Evolutionary conservation across 2,329 filamentous ascomycete species (phyloP).

Genomic region (Cucurbitaria berberidis): DNA sequence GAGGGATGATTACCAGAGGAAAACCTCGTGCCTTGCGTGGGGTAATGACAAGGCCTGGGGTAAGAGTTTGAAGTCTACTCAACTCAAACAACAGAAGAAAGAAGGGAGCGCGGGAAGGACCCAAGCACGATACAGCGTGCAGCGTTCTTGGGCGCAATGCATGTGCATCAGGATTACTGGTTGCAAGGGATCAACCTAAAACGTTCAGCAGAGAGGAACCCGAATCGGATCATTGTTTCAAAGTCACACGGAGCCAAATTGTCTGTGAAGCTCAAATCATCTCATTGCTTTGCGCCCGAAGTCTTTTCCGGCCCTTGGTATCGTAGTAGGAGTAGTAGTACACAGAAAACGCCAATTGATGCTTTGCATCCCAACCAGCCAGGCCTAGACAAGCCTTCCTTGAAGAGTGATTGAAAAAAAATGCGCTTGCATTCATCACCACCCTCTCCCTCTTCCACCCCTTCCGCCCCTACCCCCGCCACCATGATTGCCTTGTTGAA

Average conservation of each 20-base stretch:
- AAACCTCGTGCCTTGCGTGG: not conserved
- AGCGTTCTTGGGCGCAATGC: not conserved
- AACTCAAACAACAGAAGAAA: not conserved
- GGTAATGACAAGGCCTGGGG: not conserved
- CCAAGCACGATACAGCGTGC: not conserved
- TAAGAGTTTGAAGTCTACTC: not conserved
- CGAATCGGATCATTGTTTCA: not conserved
- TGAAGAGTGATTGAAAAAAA: not conserved
- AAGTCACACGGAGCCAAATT: not conserved
- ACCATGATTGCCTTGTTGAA: slow-evolving; percentile 39
- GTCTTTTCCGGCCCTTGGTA: slow-evolving; percentile 23
- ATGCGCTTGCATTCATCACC: slow-evolving; percentile 11
- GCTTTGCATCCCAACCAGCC: slow-evolving; percentile 2
- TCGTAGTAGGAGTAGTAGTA: slow-evolving; percentile 28
- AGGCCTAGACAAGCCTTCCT: not conserved
- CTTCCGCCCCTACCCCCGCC: slow-evolving; percentile 35
- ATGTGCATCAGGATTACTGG: not conserved
- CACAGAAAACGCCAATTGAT: slow-evolving; percentile 26
- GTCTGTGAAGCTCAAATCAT: slow-evolving; percentile 10
- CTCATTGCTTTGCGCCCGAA: slow-evolving; percentile 10
- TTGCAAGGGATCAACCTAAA: too few relatives aligned
- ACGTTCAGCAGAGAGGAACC: not conserved
- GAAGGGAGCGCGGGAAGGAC: not conserved
- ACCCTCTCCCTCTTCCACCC: slow-evolving; percentile 32
- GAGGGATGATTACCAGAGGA: not conserved